These are phyloP conservation scores for Amanita brunnescens DNA, from an alignment of 768 basidiomycete species.

Conservation along the genomic window DNA sequence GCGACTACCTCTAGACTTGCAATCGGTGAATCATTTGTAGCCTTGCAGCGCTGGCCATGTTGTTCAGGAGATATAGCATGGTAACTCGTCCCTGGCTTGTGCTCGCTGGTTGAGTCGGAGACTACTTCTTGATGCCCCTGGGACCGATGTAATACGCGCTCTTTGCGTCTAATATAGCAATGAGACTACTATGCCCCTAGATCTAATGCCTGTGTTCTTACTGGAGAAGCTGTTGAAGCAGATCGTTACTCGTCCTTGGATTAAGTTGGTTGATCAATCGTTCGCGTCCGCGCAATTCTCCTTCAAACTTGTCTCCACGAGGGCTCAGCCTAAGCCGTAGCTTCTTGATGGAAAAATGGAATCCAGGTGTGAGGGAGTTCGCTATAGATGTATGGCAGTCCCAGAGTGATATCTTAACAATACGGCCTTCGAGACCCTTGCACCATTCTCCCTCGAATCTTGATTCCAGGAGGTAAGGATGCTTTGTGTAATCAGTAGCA, in stretches of 20 bases:
- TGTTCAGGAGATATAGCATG: not conserved
- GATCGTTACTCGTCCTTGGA: slow-evolving; percentile 24
- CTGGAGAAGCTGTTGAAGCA: slow-evolving; percentile 34
- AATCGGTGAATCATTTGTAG: not conserved
- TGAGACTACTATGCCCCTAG: not conserved
- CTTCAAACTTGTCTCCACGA: slow-evolving; percentile 25
- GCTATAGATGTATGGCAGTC: slow-evolving; percentile 36
- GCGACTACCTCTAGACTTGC: not conserved
- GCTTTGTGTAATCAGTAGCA: slow-evolving; percentile 59
- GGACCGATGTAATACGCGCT: not conserved
- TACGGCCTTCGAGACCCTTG: slow-evolving; percentile 35
- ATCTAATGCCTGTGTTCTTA: slow-evolving; percentile 18
- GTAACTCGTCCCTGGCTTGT: not conserved
- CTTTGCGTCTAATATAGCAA: not conserved
- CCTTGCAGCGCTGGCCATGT: not conserved
- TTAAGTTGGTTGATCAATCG: slow-evolving; percentile 37
- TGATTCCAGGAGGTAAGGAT: slow-evolving; percentile 30
- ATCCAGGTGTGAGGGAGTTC: slow-evolving; percentile 28
- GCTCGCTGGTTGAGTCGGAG: not conserved
- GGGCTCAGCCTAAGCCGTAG: slow-evolving; percentile 36
- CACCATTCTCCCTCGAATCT: slow-evolving; percentile 28
- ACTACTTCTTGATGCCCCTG: not conserved
- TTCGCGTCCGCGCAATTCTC: slow-evolving; percentile 39
- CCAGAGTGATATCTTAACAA: slow-evolving; percentile 44
- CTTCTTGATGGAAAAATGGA: slow-evolving; percentile 40